phyloP scores from a whole-genome alignment of 2,329 filamentous ascomycete genomes.

The Bipolaris cookei region DNA sequence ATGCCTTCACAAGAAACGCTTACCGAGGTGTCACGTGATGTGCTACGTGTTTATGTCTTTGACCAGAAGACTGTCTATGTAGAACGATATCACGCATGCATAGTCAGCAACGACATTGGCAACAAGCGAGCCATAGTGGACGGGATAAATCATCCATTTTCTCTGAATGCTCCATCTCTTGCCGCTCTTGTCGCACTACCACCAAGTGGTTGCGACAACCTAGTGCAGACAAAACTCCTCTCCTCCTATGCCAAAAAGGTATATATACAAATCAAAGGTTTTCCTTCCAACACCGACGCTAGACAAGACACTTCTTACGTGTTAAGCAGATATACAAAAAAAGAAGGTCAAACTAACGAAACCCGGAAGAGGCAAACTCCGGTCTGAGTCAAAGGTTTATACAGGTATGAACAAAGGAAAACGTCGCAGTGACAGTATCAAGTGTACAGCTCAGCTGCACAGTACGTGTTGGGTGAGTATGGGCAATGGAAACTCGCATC shows the following conservation, averaged over 20 bases:
- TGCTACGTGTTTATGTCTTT: too few species aligned
- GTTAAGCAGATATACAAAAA: slow-evolving; percentile 3
- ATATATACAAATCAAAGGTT: neutral
- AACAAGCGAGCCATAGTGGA: neutral
- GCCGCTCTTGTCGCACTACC: neutral
- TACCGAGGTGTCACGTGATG: neutral
- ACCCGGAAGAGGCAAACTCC: neutral
- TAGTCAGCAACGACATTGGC: too few species aligned
- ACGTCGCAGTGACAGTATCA: slow-evolving; percentile 13
- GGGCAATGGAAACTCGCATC: neutral
- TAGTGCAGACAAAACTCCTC: neutral
- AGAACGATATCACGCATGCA: neutral
- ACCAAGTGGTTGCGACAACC: neutral
- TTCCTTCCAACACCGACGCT: slow-evolving; percentile 17
- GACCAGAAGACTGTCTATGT: too few species aligned
- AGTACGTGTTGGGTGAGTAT: neutral
- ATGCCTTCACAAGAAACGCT: neutral
- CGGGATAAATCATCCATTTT: neutral
- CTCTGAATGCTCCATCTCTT: neutral
- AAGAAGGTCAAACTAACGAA: neutral
- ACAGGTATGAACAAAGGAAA: slow-evolving; percentile 17
- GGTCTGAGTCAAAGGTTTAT: neutral
- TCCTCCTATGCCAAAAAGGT: neutral
- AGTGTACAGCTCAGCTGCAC: neutral
- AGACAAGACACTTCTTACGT: slow-evolving; percentile 1